A percentile compares a stretch with the other conserved stretches of the same genome.
Evolutionary conservation across 176 grass and related monocot species (phyloP).

Genomic region (Melocanna baccifera): DNA sequence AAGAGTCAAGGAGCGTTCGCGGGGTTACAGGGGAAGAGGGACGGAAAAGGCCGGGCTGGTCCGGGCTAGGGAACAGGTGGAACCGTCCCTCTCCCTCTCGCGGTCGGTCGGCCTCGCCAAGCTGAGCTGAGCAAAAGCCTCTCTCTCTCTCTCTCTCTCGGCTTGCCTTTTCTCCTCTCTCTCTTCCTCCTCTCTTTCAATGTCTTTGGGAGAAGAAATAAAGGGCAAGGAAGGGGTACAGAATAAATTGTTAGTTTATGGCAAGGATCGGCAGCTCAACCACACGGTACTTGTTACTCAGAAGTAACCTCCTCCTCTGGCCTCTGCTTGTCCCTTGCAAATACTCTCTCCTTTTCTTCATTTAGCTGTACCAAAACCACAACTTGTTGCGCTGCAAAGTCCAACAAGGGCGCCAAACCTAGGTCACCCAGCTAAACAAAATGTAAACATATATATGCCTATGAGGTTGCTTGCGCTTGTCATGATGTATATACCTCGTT

Average conservation of each 20-base stretch:
- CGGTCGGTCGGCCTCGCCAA: background rate
- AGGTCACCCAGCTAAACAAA: no score
- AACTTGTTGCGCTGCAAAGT: background rate
- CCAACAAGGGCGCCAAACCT: no score
- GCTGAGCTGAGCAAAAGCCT: background rate
- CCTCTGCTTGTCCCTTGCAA: background rate
- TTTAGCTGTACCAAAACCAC: background rate
- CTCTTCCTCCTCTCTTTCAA: background rate
- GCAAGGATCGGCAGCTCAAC: background rate
- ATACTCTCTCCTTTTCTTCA: background rate
- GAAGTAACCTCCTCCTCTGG: no score
- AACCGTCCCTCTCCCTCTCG: background rate
- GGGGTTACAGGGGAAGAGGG: background rate
- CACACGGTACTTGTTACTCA: background rate
- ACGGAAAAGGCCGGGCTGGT: slow-evolving; percentile 35
- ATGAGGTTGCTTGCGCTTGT: no score
- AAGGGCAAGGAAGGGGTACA: background rate
- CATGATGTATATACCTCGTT: no score
- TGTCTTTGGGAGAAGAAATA: background rate
- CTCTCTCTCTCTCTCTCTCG: background rate
- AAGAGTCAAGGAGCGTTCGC: background rate
- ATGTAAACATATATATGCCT: no score
- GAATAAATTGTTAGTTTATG: background rate
- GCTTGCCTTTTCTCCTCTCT: background rate
- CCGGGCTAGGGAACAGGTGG: slow-evolving; percentile 8